Evolutionary conservation across 306 rosid genomes (phyloP).

Genomic region (Phaseolus lunatus): DNA sequence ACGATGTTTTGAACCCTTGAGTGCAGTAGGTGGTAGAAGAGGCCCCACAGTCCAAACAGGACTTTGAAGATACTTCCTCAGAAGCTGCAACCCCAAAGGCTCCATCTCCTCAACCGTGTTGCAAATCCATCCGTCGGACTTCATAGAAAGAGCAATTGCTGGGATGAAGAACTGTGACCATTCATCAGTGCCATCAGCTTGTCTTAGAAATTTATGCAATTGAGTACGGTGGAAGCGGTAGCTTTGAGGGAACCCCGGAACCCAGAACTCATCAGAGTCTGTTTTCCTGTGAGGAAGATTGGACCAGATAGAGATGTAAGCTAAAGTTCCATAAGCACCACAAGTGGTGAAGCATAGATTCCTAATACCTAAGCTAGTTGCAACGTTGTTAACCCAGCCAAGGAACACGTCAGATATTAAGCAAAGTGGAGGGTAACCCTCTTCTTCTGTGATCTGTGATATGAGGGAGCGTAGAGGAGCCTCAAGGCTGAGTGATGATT

Average conservation of each 20-base stretch:
- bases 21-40: slow-evolving; percentile 45
- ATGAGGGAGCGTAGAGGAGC: slow-evolving; percentile 55
- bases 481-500: slow-evolving; percentile 59
- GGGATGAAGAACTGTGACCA: slow-evolving; percentile 64
- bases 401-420: slow-evolving; percentile 60
- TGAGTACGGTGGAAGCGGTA: slow-evolving; percentile 59
- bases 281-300: slow-evolving; percentile 66
- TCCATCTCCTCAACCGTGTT: slow-evolving; percentile 73
- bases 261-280: slow-evolving; percentile 54
- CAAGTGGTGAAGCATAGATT: slow-evolving; percentile 62
- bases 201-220: slow-evolving; percentile 52
- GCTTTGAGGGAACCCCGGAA: slow-evolving; percentile 69
- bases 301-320: slow-evolving; percentile 67
- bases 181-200: slow-evolving; percentile 63
- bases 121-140: slow-evolving; percentile 73
- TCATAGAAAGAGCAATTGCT: slow-evolving; percentile 43
- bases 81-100: slow-evolving; percentile 58
- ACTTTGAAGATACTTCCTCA: slow-evolving; percentile 53
- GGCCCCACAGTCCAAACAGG: slow-evolving; percentile 70
- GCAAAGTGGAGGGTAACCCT: slow-evolving; percentile 56
- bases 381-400: slow-evolving; percentile 66
- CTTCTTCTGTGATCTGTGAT: slow-evolving; percentile 44
- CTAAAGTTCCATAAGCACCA: slow-evolving; percentile 78
- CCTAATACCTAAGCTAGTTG: slow-evolving; percentile 51
- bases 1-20: slow-evolving; percentile 40